These are phyloP conservation scores for Aspergillus quadrilineatus DNA, from an alignment of 2,329 filamentous ascomycete species.

Conservation along the genomic window DNA sequence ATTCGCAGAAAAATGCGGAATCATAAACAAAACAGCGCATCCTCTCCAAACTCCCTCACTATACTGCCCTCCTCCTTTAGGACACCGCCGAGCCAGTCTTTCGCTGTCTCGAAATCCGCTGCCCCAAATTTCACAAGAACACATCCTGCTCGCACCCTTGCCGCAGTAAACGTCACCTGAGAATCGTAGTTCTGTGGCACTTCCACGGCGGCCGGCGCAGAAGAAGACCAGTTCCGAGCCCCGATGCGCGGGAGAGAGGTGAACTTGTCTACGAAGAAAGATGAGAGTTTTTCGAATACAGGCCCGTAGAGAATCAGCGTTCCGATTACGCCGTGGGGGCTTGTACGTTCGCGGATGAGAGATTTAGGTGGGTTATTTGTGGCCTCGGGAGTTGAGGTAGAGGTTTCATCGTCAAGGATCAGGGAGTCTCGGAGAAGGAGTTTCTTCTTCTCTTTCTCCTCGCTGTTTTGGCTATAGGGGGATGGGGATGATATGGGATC, in stretches of 20 bases:
- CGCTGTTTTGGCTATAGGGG: neutral
- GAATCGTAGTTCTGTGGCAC: conserved; percentile 39
- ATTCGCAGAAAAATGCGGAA: neutral
- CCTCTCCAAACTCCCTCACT: conserved; percentile 69
- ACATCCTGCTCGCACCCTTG: conserved; percentile 71
- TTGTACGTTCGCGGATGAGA: conserved; percentile 60
- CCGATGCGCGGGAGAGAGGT: conserved; percentile 76
- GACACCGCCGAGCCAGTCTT: conserved; percentile 76
- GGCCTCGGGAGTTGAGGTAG: conserved; percentile 33
- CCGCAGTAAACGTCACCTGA: conserved; percentile 77
- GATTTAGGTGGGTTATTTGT: conserved; percentile 15
- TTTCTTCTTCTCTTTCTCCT: conserved; percentile 43
- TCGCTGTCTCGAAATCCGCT: conserved; percentile 73
- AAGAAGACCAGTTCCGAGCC: conserved; percentile 65
- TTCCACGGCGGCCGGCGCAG: conserved; percentile 29
- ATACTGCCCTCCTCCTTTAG: conserved; percentile 73
- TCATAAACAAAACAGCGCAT: conserved; percentile 72
- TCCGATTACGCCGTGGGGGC: conserved; percentile 73
- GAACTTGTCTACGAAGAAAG: conserved; percentile 80
- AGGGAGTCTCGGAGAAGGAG: conserved; percentile 84
- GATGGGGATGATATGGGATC: conserved; percentile 9
- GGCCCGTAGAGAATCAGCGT: conserved; percentile 80
- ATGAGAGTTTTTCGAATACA: conserved; percentile 63
- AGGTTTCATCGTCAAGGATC: conserved; percentile 62
- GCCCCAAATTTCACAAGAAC: conserved; percentile 91